Percentiles rank a stretch among this genome's conserved stretches.
Evolutionary conservation across 805 yeast species (phyloP).

Genomic region (Debaryomyces prosopidis): DNA sequence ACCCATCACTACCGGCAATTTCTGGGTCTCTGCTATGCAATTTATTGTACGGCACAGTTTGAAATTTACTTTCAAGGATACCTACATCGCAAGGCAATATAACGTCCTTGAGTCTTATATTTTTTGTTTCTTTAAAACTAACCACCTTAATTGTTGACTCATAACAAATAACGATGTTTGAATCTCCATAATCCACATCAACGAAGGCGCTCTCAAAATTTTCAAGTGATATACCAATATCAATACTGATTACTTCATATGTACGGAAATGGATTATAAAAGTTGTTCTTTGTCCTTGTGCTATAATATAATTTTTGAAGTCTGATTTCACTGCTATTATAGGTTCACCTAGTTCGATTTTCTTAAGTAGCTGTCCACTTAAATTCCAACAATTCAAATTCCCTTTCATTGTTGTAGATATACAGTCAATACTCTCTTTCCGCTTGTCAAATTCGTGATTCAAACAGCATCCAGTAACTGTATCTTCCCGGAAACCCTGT

Average conservation of each 20-base stretch:
- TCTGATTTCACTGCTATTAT: slow-evolving; percentile 24
- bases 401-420: slow-evolving; percentile 25
- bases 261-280: slow-evolving; percentile 19
- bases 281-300: slow-evolving; percentile 15
- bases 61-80: slow-evolving; percentile 17
- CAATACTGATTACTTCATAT: slow-evolving; percentile 7
- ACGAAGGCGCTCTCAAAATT: slow-evolving; percentile 12
- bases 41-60: slow-evolving; percentile 12
- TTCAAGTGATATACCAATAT: slow-evolving; percentile 15
- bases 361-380: slow-evolving; percentile 15
- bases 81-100: slow-evolving; percentile 13
- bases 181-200: slow-evolving; percentile 36
- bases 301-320: slow-evolving; percentile 23
- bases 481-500: slow-evolving; percentile 3
- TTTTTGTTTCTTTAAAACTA: slow-evolving; percentile 14
- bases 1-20: slow-evolving; percentile 43
- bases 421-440: slow-evolving; percentile 23
- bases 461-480: slow-evolving; percentile 19
- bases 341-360: slow-evolving; percentile 10
- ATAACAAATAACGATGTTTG: slow-evolving; percentile 25
- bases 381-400: slow-evolving; percentile 25
- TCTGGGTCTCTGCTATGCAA: slow-evolving; percentile 15
- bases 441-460: slow-evolving; percentile 22
- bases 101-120: slow-evolving; percentile 9
- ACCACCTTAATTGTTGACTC: slow-evolving; percentile 21